A percentile compares a stretch with the other conserved stretches of the same genome.
These are phyloP conservation scores for Fulvia fulva DNA, from an alignment of 2,329 filamentous ascomycete genomes.

Conservation along the genomic window DNA sequence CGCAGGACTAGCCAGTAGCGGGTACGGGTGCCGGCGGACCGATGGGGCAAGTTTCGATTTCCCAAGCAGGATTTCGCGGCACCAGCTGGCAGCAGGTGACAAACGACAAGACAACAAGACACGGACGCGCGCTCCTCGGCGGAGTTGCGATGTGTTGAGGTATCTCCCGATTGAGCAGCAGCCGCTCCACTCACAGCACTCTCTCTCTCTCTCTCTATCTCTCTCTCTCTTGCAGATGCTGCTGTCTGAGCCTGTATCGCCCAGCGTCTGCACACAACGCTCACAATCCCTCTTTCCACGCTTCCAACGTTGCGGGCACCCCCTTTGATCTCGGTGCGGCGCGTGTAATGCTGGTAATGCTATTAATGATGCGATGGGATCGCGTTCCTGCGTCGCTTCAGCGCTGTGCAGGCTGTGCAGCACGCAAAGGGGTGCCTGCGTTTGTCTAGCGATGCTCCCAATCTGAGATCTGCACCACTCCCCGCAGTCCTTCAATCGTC, in stretches of 20 bases:
- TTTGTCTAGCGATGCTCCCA: not conserved
- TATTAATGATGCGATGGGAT: not conserved
- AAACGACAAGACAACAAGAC: not conserved
- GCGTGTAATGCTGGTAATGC: too few relatives aligned
- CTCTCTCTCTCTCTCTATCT: not conserved
- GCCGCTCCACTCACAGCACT: not conserved
- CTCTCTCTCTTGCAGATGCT: too few relatives aligned
- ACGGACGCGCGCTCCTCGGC: not conserved
- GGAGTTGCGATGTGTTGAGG: not conserved
- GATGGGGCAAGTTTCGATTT: not conserved
- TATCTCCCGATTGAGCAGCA: not conserved
- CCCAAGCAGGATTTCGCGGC: not conserved
- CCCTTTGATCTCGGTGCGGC: not conserved
- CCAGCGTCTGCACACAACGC: not conserved
- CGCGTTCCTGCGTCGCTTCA: not conserved
- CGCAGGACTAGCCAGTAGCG: not conserved
- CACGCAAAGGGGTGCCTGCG: not conserved
- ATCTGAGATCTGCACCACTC: not conserved
- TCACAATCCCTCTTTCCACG: not conserved
- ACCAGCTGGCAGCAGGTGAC: too few relatives aligned
- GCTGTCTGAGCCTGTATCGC: too few relatives aligned
- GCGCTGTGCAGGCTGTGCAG: not conserved
- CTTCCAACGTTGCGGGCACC: not conserved
- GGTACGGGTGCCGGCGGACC: not conserved
- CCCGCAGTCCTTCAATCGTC: not conserved